Evolutionary conservation across 805 yeast species (phyloP).

Genomic region (Saturnispora galanensis): DNA sequence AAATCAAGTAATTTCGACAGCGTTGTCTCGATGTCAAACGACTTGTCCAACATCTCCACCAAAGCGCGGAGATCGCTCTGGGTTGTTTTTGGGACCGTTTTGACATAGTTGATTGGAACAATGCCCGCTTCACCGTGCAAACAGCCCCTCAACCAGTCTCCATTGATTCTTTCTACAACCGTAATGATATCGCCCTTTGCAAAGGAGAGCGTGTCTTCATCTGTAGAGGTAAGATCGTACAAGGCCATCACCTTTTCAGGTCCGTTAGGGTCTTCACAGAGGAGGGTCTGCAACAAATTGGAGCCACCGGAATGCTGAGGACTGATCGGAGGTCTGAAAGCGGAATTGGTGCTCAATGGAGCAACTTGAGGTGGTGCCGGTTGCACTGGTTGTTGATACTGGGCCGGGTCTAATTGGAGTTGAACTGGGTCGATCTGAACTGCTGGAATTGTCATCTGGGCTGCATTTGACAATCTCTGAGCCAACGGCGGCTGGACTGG

Average conservation of each 20-base stretch:
- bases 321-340: background rate
- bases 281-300: background rate
- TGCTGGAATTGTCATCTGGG: slow-evolving; percentile 4
- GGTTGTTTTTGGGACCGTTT: slow-evolving; percentile 61
- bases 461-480: background rate
- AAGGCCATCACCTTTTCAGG: slow-evolving; percentile 59
- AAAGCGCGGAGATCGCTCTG: slow-evolving; percentile 42
- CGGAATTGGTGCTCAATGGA: background rate
- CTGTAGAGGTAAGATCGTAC: slow-evolving; percentile 69
- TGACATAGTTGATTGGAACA: slow-evolving; percentile 87
- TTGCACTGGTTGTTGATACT: background rate
- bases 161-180: slow-evolving; percentile 76
- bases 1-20: slow-evolving; percentile 41
- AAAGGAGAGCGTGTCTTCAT: slow-evolving; percentile 82
- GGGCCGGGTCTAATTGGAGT: slow-evolving; percentile 14
- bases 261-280: slow-evolving; percentile 10
- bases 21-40: slow-evolving; percentile 61
- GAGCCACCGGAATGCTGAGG: slow-evolving; percentile 11
- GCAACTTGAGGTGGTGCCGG: background rate
- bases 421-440: slow-evolving; percentile 9
- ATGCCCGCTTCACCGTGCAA: slow-evolving; percentile 74
- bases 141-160: slow-evolving; percentile 95
- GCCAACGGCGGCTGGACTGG: slow-evolving; percentile 7
- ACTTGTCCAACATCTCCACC: slow-evolving; percentile 42
- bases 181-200: slow-evolving; percentile 79